Base-by-base conservation (phyloP, 164 flowering plant species). In the Vitis amurensis region DNA sequence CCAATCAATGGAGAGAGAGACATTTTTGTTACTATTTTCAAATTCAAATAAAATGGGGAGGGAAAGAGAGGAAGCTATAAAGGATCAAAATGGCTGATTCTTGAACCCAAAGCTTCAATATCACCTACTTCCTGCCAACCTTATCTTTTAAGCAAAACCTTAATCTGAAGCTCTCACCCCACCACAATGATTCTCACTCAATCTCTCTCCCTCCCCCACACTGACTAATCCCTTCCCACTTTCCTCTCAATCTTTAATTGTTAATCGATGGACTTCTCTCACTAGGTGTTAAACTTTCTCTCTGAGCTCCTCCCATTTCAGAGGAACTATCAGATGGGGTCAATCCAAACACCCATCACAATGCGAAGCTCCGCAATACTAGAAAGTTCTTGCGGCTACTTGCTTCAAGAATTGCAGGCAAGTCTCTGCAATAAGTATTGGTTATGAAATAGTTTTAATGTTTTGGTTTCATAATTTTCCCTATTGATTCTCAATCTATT, bases 381-480 rank as follows among this genome's bases (percentile, higher is more conserved):
- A 9, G 97, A 91, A 79, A 80, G 91, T 9, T 92, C 98, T 61
- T 92, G 98, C 62, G 97, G 93, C 61, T 94, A 88, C 74, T 78
- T 92, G 63, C 95, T 91, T 50, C 93, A 88, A 80, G 97, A 94
- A 83, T 68, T 92, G 75, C 88, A 91, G 93, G 98, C 85, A 74
- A 74, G 82, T 44, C 14, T 31, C 11, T 67, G 50, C 17, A 10
- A 52, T 13, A 55, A 27, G 2, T 48, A 12, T 47, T 50, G 11
- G 11, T 2, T 17, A 29, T 27, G 9, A 15, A 55, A 59, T 48
- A 27, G 60, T n/a, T 23, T 67, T 29, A 29, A 16, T 12, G 67
- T 48, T 23, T 71, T 48, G 9, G 37, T 19, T 59, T 2, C 1
- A 3, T 16, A 30, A 11, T n/a, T 13, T 10, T 4, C 15, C 8